Evolutionary conservation across 2,329 filamentous ascomycete species (phyloP), one percentile per base, ranked within the genome.

Genomic region (Diaporthe vaccinii): DNA sequence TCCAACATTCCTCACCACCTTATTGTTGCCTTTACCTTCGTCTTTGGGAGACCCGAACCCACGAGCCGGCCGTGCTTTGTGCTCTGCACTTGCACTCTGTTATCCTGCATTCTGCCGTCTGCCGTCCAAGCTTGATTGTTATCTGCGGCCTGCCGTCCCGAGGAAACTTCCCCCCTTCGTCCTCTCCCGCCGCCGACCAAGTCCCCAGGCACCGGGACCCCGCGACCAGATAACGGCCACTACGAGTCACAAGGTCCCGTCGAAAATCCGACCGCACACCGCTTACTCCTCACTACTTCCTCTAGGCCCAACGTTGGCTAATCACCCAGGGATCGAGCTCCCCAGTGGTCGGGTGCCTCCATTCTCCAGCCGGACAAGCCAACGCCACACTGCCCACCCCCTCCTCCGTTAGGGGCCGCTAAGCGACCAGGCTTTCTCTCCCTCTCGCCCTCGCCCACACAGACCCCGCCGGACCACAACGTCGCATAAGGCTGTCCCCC

Each of bases 401-500:
- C 46, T 31, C 62, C 25, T 34, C 44, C 31, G 10, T 4, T 51
- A 36, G 20, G 59, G 61, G 61, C 44, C 46, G 46, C 65, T 51
- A 67, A 39, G 62, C 44, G 31, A 36, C 62, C 46, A 68, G 62
- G 46, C 10, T 5, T 15, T 36, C 44, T 53, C 22, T 25, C 46
- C 17, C 65, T 39, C 34, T n/a, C 57, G 6, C 61, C 25, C 34
- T 41, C 44, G 20, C 46, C 15, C 70, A 51, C 44, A 62, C 49
- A 62, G n/a, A 72, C 58, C 39, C 41, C 39, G 31, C 39, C 57
- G 55, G 57, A 51, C 69, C 70, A 69, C 59, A 36, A 74, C 67
- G 31, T 67, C 70, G 75, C 75, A 76, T 74, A 74, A 76, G 72
- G 75, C 75, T 76, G 73, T 41, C 46, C 57, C 49, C 59, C 70